Percentiles rank a stretch among this genome's conserved stretches.
These are phyloP conservation scores for Sisymbrium irio DNA, from an alignment of 345 rosid species.

Conservation along the genomic window DNA sequence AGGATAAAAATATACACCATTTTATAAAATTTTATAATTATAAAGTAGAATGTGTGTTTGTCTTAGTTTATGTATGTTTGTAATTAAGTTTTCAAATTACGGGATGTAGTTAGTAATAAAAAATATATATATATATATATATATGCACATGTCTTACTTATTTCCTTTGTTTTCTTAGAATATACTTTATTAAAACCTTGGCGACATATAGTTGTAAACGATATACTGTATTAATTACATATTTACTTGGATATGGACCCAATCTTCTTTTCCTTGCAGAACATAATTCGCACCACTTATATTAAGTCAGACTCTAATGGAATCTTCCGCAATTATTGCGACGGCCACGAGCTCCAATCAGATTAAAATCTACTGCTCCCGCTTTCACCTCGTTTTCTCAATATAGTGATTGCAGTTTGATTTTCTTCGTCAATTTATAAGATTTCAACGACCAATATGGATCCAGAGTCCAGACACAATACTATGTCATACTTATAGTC, in stretches of 20 bases:
- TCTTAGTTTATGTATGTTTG: background rate
- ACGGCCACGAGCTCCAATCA: conserved; percentile 23
- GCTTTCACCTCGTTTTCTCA: background rate
- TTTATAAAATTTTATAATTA: background rate
- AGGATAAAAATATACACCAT: background rate
- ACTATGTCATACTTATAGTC: background rate
- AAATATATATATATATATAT: too few relatives aligned
- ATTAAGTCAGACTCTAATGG: conserved; percentile 21
- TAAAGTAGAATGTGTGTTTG: background rate
- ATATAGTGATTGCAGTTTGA: background rate
- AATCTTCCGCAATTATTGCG: conserved; percentile 29
- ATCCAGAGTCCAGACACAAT: background rate
- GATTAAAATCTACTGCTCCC: background rate
- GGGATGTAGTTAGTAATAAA: background rate
- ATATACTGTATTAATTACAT: too few relatives aligned
- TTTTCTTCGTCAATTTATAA: background rate
- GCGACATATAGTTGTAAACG: background rate
- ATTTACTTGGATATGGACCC: conserved; percentile 24
- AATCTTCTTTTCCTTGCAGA: conserved; percentile 2
- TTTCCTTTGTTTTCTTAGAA: background rate
- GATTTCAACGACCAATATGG: background rate
- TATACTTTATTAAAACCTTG: too few relatives aligned
- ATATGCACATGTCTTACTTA: background rate
- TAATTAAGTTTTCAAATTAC: background rate
- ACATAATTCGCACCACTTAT: conserved; percentile 15